Evolutionary conservation across 768 basidiomycete species (phyloP), one percentile per base, ranked within the genome.

Genomic region (Kondoa malvinella): DNA sequence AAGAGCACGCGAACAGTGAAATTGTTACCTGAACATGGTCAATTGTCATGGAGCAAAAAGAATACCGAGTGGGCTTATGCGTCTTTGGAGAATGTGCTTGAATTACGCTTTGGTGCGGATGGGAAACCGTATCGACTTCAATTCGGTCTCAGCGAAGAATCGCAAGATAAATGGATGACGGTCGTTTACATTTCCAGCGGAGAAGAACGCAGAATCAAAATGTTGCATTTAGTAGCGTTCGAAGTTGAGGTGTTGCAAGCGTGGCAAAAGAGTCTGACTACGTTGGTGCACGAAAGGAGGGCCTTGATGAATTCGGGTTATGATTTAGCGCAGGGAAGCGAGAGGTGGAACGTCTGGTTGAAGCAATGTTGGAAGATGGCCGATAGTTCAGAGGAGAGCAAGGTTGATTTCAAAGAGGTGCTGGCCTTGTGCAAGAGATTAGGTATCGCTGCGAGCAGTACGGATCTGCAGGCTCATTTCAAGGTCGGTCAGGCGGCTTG

Each of bases 91-190:
- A 65, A 31, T 32, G 67, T 69, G 21, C 40, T 65, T 17, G 69
- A 69, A 30, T 58, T 69, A 4, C 69, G 69, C 59, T 69, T 69
- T 50, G 69, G 58, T 4, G 34, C 32, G n/a, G 69, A 69, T 15
- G 69, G 66, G 12, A 30, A 57, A 17, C 34, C 67, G 3, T 69
- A 68, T 40, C 65, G 69, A 32, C 57, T 66, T 27, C 66, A 66
- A 32, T 63, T 67, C 50, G 40, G 56, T 31, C 29, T 69, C 1
- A 66, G 66, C 3, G 57, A 65, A 33, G 69, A 69, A 34, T n/a
- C 34, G 17, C 58, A 69, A 57, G 40, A 65, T 2, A 65, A 66
- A 27, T 69, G 69, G 69, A 66, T 69, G 12, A 66, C 62, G 25
- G 56, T 69, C 58, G 67, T 69, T 27, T 69, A 69, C 56, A 57